Conservation (phyloP, 495 filamentous ascomycete species). For the Parathielavia appendiculata region DNA sequence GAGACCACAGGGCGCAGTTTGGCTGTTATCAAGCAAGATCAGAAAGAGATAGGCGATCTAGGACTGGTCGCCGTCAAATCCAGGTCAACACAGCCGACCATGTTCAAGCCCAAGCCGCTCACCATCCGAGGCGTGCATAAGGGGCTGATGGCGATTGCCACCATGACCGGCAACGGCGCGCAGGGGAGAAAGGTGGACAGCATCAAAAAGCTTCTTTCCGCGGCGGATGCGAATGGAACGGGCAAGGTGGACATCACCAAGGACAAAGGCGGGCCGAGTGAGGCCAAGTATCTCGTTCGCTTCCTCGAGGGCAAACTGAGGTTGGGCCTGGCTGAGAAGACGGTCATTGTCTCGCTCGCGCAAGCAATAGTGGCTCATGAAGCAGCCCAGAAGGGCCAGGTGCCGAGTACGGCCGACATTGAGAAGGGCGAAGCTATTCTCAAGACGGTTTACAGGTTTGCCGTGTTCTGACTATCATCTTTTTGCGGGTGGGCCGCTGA, state of each 20-base stretch:
- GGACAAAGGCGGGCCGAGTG: constrained; percentile 88
- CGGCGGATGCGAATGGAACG: constrained; percentile 63
- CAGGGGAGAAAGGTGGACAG: constrained; percentile 86
- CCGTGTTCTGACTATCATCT: background rate
- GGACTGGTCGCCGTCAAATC: constrained; percentile 94
- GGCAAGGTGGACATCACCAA: constrained; percentile 85
- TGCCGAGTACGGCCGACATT: constrained; percentile 66
- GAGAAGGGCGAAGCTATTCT: constrained; percentile 77
- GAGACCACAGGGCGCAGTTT: constrained; percentile 88
- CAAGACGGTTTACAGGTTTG: constrained; percentile 83
- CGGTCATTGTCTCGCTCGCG: constrained; percentile 79
- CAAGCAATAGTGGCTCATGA: constrained; percentile 86
- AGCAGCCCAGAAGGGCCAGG: constrained; percentile 56
- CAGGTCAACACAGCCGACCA: constrained; percentile 86
- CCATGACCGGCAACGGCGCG: constrained; percentile 75
- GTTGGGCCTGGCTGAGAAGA: constrained; percentile 87
- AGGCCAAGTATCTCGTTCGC: constrained; percentile 88
- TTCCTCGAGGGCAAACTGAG: constrained; percentile 92
- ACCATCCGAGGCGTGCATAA: constrained; percentile 84
- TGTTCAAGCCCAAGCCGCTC: constrained; percentile 93
- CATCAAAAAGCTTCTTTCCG: constrained; percentile 90
- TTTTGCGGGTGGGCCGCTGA: constrained; percentile 7
- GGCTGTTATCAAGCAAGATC: constrained; percentile 82
- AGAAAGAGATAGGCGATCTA: constrained; percentile 92
- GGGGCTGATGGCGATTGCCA: constrained; percentile 83